These are phyloP conservation scores for Endocalyx cinctus DNA, from an alignment of 2,329 filamentous ascomycete species.

Conservation along the genomic window DNA sequence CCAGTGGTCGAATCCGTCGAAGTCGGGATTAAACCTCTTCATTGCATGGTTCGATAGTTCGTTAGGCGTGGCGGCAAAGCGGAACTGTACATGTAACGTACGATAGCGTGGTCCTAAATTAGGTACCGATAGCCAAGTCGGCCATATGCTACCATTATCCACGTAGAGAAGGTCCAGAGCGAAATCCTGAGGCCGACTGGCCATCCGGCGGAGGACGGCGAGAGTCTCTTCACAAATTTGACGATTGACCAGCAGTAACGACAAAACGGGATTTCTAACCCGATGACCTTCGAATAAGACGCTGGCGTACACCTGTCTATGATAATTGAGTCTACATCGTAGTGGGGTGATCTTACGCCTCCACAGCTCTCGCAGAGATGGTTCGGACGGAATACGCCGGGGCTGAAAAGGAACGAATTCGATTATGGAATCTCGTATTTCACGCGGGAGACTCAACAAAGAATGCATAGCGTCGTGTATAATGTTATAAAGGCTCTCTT, in stretches of 20 bases:
- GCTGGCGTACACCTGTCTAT: neutral
- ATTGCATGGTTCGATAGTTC: neutral
- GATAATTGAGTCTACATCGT: neutral
- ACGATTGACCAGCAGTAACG: slow-evolving; percentile 1
- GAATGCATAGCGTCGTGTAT: neutral
- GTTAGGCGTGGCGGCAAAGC: neutral
- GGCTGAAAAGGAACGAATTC: slow-evolving; percentile 1
- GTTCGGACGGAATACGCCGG: neutral
- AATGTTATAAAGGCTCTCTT: neutral
- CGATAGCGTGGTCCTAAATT: slow-evolving; percentile 1
- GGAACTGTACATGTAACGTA: neutral
- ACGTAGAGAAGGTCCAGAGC: neutral
- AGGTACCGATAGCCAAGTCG: slow-evolving; percentile 2
- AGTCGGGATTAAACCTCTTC: slow-evolving; percentile 1
- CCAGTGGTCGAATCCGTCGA: neutral
- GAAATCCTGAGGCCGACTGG: neutral
- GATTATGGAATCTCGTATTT: slow-evolving; percentile 1
- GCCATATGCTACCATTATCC: neutral
- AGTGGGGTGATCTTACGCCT: neutral
- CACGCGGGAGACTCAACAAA: slow-evolving; percentile 1
- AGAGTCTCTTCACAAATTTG: slow-evolving; percentile 1
- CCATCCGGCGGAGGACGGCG: neutral
- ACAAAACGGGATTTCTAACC: neutral
- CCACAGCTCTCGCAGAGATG: neutral
- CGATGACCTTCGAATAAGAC: slow-evolving; percentile 1